These are phyloP conservation scores for Cladobotryum protrusum DNA, from an alignment of 2,329 filamentous ascomycete genomes.

Conservation along the genomic window DNA sequence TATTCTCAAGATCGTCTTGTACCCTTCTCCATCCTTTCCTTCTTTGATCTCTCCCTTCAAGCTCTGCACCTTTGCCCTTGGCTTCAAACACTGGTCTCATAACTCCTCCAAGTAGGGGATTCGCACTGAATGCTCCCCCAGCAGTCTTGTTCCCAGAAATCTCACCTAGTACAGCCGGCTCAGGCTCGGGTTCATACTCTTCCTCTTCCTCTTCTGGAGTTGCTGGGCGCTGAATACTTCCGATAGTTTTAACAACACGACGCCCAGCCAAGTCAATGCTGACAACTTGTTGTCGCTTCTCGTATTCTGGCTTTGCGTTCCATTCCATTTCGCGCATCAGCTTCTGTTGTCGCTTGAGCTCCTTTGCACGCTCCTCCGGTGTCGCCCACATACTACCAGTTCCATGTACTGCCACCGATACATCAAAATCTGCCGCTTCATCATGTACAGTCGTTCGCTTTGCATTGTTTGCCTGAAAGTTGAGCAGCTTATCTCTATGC, in stretches of 20 bases:
- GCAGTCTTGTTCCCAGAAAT: slow-evolving; percentile 27
- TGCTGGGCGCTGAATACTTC: slow-evolving; percentile 51
- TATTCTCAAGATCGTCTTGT: slow-evolving; percentile 54
- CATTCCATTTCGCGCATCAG: slow-evolving; percentile 80
- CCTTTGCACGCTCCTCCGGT: slow-evolving; percentile 73
- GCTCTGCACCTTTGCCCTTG: slow-evolving; percentile 44
- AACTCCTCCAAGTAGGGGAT: slow-evolving; percentile 59
- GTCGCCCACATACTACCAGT: slow-evolving; percentile 67
- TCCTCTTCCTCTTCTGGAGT: slow-evolving; percentile 44
- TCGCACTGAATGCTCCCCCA: slow-evolving; percentile 61
- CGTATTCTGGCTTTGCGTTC: slow-evolving; percentile 77
- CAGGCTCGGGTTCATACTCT: slow-evolving; percentile 23
- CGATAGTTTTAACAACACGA: slow-evolving; percentile 69
- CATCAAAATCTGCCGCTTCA: slow-evolving; percentile 64
- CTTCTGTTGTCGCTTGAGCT: slow-evolving; percentile 81
- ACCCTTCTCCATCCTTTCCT: slow-evolving; percentile 51
- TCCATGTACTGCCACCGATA: slow-evolving; percentile 38
- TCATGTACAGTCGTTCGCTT: slow-evolving; percentile 78
- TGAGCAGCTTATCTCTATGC: slow-evolving; percentile 74
- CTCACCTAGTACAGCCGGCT: slow-evolving; percentile 24
- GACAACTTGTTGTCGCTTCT: slow-evolving; percentile 78
- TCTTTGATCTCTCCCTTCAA: slow-evolving; percentile 36
- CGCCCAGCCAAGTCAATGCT: slow-evolving; percentile 77
- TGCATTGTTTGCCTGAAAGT: slow-evolving; percentile 81
- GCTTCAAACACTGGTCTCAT: slow-evolving; percentile 57